Evolutionary conservation across 495 filamentous ascomycete species (phyloP).

Genomic region (Penicillium egyptiacum): DNA sequence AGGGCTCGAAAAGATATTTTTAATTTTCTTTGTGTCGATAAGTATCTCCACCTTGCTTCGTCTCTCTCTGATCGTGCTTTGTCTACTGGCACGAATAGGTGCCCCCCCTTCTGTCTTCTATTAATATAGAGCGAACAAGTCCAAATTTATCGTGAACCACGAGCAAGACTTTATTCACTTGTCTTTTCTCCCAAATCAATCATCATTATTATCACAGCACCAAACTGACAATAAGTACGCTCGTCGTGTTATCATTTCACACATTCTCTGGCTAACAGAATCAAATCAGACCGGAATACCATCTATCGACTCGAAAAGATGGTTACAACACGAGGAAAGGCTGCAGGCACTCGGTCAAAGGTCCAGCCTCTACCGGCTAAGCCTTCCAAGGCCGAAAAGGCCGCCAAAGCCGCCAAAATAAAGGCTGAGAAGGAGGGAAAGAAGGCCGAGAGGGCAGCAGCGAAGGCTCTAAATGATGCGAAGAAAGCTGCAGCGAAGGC

Average conservation of each 20-base stretch:
- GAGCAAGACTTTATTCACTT: neutral
- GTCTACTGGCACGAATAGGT: neutral
- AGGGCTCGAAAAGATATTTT: neutral
- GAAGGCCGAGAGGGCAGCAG: neutral
- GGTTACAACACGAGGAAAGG: neutral
- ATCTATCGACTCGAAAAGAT: neutral
- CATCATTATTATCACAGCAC: neutral
- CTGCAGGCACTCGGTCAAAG: neutral
- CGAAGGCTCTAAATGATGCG: neutral
- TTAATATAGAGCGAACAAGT: conserved; percentile 5
- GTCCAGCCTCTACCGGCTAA: neutral
- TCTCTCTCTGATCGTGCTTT: neutral
- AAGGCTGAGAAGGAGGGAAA: neutral
- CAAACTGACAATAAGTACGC: neutral
- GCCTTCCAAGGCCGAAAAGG: neutral
- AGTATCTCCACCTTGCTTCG: neutral
- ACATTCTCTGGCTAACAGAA: neutral
- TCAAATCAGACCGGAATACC: neutral
- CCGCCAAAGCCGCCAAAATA: neutral
- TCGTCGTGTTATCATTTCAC: no score
- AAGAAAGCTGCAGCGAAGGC: neutral
- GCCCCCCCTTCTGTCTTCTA: neutral
- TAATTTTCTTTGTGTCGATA: conserved; percentile 1
- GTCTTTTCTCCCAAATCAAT: neutral
- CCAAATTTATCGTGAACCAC: neutral